phyloP scores from a whole-genome alignment of 345 rosid species.

The Conringia planisiliqua region DNA sequence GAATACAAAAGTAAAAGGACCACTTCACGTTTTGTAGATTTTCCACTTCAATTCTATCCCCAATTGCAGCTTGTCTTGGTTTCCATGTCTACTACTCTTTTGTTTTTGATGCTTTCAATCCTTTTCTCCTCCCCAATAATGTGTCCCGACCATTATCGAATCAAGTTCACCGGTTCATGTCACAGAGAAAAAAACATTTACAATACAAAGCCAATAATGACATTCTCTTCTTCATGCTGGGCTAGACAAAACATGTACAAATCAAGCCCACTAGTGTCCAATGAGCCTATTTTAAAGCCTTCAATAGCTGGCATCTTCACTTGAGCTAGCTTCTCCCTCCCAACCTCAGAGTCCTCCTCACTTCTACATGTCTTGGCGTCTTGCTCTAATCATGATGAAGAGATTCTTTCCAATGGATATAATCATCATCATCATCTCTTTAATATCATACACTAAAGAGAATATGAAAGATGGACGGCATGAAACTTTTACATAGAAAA shows the following conservation, averaged over 20 bases:
- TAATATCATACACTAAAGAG: too few species aligned
- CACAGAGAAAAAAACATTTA: too few species aligned
- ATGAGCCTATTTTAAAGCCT: background rate
- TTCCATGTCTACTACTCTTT: slow-evolving; percentile 27
- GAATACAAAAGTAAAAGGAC: slow-evolving; percentile 3
- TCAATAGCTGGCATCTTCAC: background rate
- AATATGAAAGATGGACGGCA: too few species aligned
- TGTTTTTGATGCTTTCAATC: slow-evolving; percentile 17
- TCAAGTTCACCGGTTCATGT: background rate
- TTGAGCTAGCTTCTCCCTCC: background rate
- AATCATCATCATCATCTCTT: background rate
- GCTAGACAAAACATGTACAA: background rate
- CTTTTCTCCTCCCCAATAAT: background rate
- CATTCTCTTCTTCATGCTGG: background rate
- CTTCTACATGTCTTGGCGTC: background rate
- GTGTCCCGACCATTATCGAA: background rate
- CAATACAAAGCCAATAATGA: background rate
- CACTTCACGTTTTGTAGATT: slow-evolving; percentile 17
- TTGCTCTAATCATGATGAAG: background rate
- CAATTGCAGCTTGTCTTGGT: slow-evolving; percentile 18
- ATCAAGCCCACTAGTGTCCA: background rate
- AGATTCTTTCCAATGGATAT: background rate
- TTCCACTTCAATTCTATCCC: background rate
- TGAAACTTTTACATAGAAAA: too few species aligned
- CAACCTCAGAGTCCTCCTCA: too few species aligned